Base-by-base conservation (phyloP, 495 filamentous ascomycete genomes). In the Monascus purpureus region DNA sequence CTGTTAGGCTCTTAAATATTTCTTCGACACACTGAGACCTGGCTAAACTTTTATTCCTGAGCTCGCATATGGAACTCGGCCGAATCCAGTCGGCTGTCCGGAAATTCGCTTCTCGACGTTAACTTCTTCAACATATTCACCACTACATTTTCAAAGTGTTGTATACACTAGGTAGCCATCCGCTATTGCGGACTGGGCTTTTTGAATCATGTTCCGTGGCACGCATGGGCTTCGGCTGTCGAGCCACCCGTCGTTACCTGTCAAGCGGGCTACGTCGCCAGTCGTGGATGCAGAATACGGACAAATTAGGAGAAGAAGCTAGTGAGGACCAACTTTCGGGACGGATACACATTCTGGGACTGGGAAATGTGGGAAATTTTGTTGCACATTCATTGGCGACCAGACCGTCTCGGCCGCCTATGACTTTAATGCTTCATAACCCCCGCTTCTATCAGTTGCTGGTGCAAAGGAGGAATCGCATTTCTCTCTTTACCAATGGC, bases 331-430 rank as follows among this genome's bases (percentile, higher is more conserved):
- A 40, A 13, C 31, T 64, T 24, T 57, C 55, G 3, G 61, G 61
- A 14, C 55, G 61, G 33, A 73, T 80, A 30, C 66, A 80, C 37
- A 63, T 80, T 29, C 41, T 77, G 1, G 75, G 75, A 6, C 31
- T 67, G 12, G 73, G 73, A 26, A 74, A 64, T 44, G 46, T 73
- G 15, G 74, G 72, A 8, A 61, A 53, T 11, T 73, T 80, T 30
- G 57, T 77, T 30, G 73, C 73, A 8, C 73, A 78, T 41, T 61
- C 70, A 4, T 46, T 80, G 4, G 65, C 64, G 4, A 57, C 63
- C 17, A 55, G 73, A 20, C 55, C 61, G 16, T 61, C 69, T 36
- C 71, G 64, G n/a, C 74, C 73, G 15, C 69, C 72, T 0, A 54
- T 76, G 14, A 73, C 73, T 8, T 49, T 80, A 9, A 45, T 77